Base-by-base conservation (phyloP, 2,329 filamentous ascomycete species). In the Colletotrichum sp. region DNA sequence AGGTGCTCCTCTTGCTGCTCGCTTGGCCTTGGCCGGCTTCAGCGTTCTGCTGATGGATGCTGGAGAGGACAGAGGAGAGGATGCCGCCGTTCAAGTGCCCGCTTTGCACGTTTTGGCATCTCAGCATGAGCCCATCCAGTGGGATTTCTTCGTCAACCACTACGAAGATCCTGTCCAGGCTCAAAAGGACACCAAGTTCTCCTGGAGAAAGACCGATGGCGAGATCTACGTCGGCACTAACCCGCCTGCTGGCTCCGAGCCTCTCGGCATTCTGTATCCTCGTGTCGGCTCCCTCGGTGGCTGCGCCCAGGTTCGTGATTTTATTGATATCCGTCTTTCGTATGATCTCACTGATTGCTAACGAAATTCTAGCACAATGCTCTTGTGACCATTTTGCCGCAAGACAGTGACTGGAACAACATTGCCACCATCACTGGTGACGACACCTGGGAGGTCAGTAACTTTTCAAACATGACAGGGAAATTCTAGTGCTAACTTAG, bases 91-190 rank as follows among this genome's bases (percentile, higher is more conserved):
- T 55, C 77, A 77, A 30, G 72, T 82, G 8, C 83, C 82, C 0
- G 80, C 81, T 39, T 30, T 72, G 32, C 71, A 72, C 34, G 63
- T 68, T 32, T 21, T 74, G 34, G 36, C 72, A 8, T 71, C 67
- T 24, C 67, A 71, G 67, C 57, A 74, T 21, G 59, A 74, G 32
- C 67, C 67, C 5, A 71, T 74, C 7, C 18, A 34, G 4, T 93
- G 92, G 92, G 88, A 92, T 83, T 93, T 90, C 82, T 93, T 88
- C 77, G 90, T 93, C 72, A 87, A 89, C 69, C 92, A 93, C 81
- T 93, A 92, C 79, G 82, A 85, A 8, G 87, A 92, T 77, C 81
- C 87, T n/a, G 81, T 82, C 15, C 72, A 74, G 7, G 86, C 87
- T 13, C 87, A 90, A 77, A 83, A 86, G 59, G 84, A 86, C 60